phyloP scores from a whole-genome alignment of 2,329 filamentous ascomycete species.

The Dendrostoma leiphaemia region DNA sequence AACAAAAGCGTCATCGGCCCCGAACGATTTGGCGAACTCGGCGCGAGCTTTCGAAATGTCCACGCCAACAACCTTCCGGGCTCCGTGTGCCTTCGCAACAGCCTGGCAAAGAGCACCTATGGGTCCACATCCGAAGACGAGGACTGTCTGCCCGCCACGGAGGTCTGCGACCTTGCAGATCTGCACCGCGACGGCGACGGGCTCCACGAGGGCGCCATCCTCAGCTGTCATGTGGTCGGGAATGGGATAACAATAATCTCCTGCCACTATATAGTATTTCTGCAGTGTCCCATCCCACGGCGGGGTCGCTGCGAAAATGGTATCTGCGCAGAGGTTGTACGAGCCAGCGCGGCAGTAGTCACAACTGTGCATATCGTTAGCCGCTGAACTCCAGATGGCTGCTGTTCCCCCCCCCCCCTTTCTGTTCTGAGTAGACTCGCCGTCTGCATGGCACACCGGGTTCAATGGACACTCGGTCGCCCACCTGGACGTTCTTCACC shows the following conservation, averaged over 20 bases:
- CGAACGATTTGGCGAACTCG: slow-evolving; percentile 42
- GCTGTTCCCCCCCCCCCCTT: no score
- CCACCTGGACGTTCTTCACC: slow-evolving; percentile 41
- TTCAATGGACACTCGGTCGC: slow-evolving; percentile 47
- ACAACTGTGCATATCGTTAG: slow-evolving; percentile 33
- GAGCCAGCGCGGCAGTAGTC: slow-evolving; percentile 37
- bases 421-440: neutral
- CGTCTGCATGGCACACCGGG: slow-evolving; percentile 42
- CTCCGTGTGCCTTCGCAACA: slow-evolving; percentile 44
- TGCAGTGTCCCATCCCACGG: slow-evolving; percentile 47
- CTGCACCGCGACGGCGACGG: slow-evolving; percentile 49
- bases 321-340: slow-evolving; percentile 42
- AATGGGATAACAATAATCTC: slow-evolving; percentile 46
- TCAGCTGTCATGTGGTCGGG: slow-evolving; percentile 44
- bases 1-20: slow-evolving; percentile 42
- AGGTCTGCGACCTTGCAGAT: slow-evolving; percentile 41
- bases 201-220: slow-evolving; percentile 53
- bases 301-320: slow-evolving; percentile 48
- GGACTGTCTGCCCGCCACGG: slow-evolving; percentile 38
- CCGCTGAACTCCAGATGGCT: no score
- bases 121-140: slow-evolving; percentile 49
- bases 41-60: slow-evolving; percentile 42
- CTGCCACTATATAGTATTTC: slow-evolving; percentile 45
- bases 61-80: slow-evolving; percentile 42
- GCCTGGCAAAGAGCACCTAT: slow-evolving; percentile 47